Evolutionary conservation across 1,284 basidiomycete species (phyloP).

Genomic region (Cutaneotrichosporon cavernicola): DNA sequence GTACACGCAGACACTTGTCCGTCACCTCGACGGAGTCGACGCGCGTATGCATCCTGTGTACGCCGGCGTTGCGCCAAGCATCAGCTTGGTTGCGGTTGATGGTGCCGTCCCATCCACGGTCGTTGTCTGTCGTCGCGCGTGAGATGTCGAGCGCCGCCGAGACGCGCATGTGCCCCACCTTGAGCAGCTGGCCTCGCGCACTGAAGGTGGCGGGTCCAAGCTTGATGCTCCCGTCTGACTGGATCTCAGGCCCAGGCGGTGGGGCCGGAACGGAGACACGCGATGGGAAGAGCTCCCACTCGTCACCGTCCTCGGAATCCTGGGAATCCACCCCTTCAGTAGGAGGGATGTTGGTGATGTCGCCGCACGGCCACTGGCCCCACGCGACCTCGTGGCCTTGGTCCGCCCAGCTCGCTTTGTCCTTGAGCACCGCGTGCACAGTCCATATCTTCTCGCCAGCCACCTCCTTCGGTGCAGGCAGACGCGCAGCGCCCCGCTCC

Average conservation of each 20-base stretch:
- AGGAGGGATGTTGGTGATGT: neutral
- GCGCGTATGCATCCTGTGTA: slow-evolving; percentile 24
- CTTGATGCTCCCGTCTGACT: neutral
- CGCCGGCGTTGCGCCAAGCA: slow-evolving; percentile 18
- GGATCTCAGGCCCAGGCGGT: neutral
- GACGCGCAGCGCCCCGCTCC: neutral
- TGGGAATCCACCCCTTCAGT: neutral
- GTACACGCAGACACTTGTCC: slow-evolving; percentile 15
- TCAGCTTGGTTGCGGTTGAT: neutral
- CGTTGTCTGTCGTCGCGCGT: slow-evolving; percentile 34
- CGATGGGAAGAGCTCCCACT: neutral
- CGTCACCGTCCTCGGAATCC: neutral
- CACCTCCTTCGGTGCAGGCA: slow-evolving; percentile 8
- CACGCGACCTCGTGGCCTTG: slow-evolving; percentile 27
- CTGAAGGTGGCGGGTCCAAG: slow-evolving; percentile 27
- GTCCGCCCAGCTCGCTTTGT: slow-evolving; percentile 19
- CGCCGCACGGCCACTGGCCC: slow-evolving; percentile 18
- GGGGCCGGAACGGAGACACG: neutral
- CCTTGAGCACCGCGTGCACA: slow-evolving; percentile 11
- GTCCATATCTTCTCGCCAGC: slow-evolving; percentile 7
- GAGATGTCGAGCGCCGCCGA: slow-evolving; percentile 23
- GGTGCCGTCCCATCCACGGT: slow-evolving; percentile 10
- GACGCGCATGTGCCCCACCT: slow-evolving; percentile 12
- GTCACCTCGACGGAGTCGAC: slow-evolving; percentile 16
- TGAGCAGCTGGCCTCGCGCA: slow-evolving; percentile 16